Conservation (phyloP, 306 rosid species). For the Ziziphus jujuba region DNA sequence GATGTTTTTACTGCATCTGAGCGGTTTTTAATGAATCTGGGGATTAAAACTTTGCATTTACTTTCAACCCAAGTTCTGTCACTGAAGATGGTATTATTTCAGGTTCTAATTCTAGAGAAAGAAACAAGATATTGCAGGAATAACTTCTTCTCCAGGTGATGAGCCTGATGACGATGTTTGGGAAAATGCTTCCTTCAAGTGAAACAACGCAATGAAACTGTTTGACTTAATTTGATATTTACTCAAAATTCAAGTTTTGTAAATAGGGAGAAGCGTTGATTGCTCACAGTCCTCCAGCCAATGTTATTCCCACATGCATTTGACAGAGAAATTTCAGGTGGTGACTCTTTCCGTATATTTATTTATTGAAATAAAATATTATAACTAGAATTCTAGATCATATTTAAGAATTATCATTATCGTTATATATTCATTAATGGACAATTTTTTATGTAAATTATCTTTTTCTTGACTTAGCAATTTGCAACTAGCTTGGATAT, state of each 20-base stretch:
- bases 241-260: background rate
- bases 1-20: conserved; percentile 37
- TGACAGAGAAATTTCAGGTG: conserved; percentile 22
- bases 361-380: background rate
- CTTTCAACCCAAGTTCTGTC: conserved; percentile 41
- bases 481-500: background rate
- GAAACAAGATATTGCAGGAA: conserved; percentile 20
- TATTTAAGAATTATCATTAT: too few species aligned
- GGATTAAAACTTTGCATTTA: conserved; percentile 44
- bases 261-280: conserved; percentile 34
- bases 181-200: conserved; percentile 36
- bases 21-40: conserved; percentile 35
- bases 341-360: background rate
- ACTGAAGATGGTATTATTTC: conserved; percentile 25
- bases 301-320: conserved; percentile 4
- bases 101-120: conserved; percentile 32
- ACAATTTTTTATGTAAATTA: background rate
- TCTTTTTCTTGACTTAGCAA: background rate
- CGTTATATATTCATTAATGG: background rate
- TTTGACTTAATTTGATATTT: conserved; percentile 6
- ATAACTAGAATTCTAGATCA: too few species aligned
- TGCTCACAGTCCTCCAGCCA: conserved; percentile 14
- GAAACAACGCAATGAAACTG: conserved; percentile 14
- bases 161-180: conserved; percentile 26
- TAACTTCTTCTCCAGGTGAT: conserved; percentile 13